Base-by-base conservation (phyloP, 225 moss, liverwort and hornwort species). In the Bryoerythrophyllum caledonicum region DNA sequence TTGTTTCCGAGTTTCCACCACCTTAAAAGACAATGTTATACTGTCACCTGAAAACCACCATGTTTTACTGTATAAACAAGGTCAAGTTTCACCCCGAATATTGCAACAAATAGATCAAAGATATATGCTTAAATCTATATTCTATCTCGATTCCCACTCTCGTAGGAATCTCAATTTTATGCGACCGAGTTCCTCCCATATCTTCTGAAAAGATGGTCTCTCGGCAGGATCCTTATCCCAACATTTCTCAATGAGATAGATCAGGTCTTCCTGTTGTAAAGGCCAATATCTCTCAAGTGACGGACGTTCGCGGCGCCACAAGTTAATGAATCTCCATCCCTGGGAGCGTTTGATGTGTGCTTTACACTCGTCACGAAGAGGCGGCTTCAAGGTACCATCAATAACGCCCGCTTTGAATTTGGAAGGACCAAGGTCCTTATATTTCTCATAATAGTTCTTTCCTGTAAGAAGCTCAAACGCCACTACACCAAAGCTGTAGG, bases 201-300 rank as follows among this genome's bases (percentile, higher is more conserved):
- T 74, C 0, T 64, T 10, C 28, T 10, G 15, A 46, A 74, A 74
- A 60, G 51, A 35, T 8, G 51, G 74, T 74, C 74, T 60, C 15
- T 64, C 0, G 5, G 12, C 3, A 1, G 52, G 38, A 35, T 38
- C 37, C 1, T 0, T 0, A 38, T 20, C 2, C 74, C 74, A 74
- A 26, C 74, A 74, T 16, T 3, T 24, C 25, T 63, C 63, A 24
- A 74, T 38, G 14, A 74, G 63, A 19, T 32, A 73, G 2, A 38
- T 16, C 16, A 64, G 53, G 5, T 16, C 2, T 10, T 43, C 17
- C 28, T 74, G 38, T 38, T 38, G 38, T 38, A 38, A 9, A 9
- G 7, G 38, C 38, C 38, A 38, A 38, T 38, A 9, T 8, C 38
- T 38, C 8, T 38, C 38, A 38, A 38, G 8, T 38, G 8, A 8